These are phyloP conservation scores for Annulohypoxylon bovei DNA, from an alignment of 495 filamentous ascomycete genomes.

Conservation along the genomic window DNA sequence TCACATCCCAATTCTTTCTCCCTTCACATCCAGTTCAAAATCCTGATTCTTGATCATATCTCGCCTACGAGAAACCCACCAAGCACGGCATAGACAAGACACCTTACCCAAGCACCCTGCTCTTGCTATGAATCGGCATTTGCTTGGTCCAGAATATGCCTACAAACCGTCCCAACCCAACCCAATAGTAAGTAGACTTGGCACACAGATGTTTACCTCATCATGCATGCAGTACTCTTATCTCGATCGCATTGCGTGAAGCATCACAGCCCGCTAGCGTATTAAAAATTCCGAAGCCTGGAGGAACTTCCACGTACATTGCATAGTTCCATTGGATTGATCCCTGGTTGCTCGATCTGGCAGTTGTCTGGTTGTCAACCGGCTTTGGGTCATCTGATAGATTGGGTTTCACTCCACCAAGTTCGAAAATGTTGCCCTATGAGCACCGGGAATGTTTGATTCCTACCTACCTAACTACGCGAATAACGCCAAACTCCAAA, in stretches of 20 bases:
- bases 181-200: slow-evolving; percentile 8
- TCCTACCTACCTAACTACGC: not conserved
- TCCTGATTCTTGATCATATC: slow-evolving; percentile 6
- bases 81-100: not conserved
- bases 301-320: not conserved
- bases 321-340: not conserved
- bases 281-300: not conserved
- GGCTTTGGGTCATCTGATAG: not conserved
- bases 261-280: not conserved
- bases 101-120: slow-evolving; percentile 8
- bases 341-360: not conserved
- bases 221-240: slow-evolving; percentile 20
- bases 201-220: slow-evolving; percentile 25
- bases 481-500: not conserved
- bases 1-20: not conserved
- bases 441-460: not conserved
- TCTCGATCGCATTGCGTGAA: slow-evolving; percentile 11
- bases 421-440: not conserved
- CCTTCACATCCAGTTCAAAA: not conserved
- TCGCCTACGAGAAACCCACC: not conserved
- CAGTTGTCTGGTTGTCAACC: not conserved
- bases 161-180: not conserved
- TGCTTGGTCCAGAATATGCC: not conserved
- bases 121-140: not conserved
- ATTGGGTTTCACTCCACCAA: not conserved